Base-by-base conservation (phyloP, 495 filamentous ascomycete species). In the Tuber calosporum region DNA sequence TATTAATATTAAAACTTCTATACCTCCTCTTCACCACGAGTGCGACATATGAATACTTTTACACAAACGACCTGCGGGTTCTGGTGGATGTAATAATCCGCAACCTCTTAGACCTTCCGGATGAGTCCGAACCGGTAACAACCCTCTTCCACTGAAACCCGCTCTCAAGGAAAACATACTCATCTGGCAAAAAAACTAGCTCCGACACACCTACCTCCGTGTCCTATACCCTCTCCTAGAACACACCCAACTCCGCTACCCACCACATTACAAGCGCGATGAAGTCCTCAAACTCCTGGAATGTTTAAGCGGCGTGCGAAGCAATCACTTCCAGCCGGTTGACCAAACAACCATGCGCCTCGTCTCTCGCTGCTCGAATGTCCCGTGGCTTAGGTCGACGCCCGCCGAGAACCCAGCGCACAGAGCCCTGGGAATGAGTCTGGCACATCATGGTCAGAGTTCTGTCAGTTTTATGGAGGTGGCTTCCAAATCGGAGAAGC, bases 151-250 rank as follows among this genome's bases (percentile, higher is more conserved):
- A n/a, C 45, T 2, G 7, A 22, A 53, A 26, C 45, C 43, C 45
- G 22, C 45, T 53, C 45, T 53, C 45, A 53, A 11, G 26, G 6
- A n/a, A 11, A 30, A 30, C 7, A 30, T 62, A 30, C 37, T 70
- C 11, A 66, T 68, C 11, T 68, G 13, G 40, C n/a, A 13, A 5
- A 41, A n/a, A 58, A n/a, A 75, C 45, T 30, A 76, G 74, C 84
- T 99, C 67, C 88, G 95, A 40, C 96, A 99, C 81, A 98, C 94
- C n/a, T 99, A 99, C 79, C 86, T 99, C n/a, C 90, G 95, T 34
- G 96, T 99, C 26, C 85, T 99, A 9, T 93, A 94, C 74, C 96
- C 96, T 4, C 84, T 99, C 30, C 85, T 99, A 15, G 88, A 92
- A 7, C 92, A 98, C 82, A 97, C 94, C 11, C 95, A 98, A 82